Evolutionary conservation across 441 rosid genomes (phyloP).

Genomic region (Hura crepitans): DNA sequence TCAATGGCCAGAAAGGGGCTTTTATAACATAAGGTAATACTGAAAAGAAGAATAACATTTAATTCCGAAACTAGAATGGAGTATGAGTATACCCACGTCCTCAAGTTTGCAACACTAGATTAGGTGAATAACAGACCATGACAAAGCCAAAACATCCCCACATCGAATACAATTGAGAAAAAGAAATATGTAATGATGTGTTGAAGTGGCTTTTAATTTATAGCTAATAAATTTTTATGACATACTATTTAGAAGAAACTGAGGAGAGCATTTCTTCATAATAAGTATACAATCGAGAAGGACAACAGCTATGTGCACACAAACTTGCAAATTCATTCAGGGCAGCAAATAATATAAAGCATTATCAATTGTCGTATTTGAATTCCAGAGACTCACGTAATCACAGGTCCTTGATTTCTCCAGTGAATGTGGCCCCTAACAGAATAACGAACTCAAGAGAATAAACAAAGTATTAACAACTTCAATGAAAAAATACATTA

Average conservation of each 20-base stretch:
- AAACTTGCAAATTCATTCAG: not conserved
- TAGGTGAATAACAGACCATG: not conserved
- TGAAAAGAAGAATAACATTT: no score
- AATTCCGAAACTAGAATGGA: no score
- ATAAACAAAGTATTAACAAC: no score
- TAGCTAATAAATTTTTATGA: not conserved
- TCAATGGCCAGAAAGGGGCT: not conserved
- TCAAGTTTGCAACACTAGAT: not conserved
- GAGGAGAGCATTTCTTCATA: not conserved
- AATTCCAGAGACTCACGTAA: slow-evolving; percentile 54
- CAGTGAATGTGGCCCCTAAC: slow-evolving; percentile 64
- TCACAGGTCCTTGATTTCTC: slow-evolving; percentile 55
- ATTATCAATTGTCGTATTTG: not conserved
- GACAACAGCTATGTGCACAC: not conserved
- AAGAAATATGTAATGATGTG: not conserved
- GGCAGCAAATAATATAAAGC: not conserved
- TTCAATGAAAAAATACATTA: no score
- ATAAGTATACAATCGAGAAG: not conserved
- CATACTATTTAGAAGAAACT: not conserved
- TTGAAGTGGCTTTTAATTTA: not conserved
- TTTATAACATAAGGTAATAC: not conserved
- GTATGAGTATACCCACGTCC: no score
- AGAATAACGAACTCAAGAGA: slow-evolving; percentile 23
- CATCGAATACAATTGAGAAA: slow-evolving; percentile 9
- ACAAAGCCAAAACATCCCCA: not conserved